Evolutionary conservation across 345 rosid species (phyloP).

Genomic region (Heritiera littoralis): DNA sequence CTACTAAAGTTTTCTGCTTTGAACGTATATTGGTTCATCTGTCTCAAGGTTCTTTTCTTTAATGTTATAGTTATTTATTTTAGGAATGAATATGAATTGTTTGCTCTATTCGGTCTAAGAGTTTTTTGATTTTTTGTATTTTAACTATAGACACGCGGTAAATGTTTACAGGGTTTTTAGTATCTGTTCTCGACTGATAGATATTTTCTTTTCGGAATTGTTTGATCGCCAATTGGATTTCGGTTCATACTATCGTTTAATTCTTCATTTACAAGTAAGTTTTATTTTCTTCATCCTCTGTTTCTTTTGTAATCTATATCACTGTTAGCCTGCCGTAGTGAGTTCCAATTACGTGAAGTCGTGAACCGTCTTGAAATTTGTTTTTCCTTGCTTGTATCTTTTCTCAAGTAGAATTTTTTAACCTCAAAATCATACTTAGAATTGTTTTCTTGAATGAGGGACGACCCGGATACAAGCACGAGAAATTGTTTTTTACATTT

Average conservation of each 20-base stretch:
- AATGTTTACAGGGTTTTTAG: neutral
- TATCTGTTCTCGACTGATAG: neutral
- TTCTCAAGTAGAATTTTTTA: neutral
- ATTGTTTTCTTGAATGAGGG: neutral
- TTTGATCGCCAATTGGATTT: neutral
- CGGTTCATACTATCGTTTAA: neutral
- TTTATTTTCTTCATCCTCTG: neutral
- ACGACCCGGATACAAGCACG: neutral
- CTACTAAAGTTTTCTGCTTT: neutral
- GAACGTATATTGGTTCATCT: slow-evolving; percentile 5
- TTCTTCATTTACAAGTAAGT: neutral
- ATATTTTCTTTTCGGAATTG: neutral
- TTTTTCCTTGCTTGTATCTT: neutral
- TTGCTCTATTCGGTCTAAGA: neutral
- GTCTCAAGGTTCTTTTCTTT: neutral
- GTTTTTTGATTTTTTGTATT: neutral
- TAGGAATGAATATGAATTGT: neutral
- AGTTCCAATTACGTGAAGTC: neutral
- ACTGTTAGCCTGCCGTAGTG: neutral
- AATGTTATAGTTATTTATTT: neutral
- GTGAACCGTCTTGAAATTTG: neutral
- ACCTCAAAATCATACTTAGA: neutral
- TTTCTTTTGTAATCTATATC: neutral
- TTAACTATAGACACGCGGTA: neutral
- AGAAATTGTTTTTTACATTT: neutral